These are phyloP conservation scores for Epichloe sibirici DNA, from an alignment of 2,329 filamentous ascomycete genomes.

Conservation along the genomic window DNA sequence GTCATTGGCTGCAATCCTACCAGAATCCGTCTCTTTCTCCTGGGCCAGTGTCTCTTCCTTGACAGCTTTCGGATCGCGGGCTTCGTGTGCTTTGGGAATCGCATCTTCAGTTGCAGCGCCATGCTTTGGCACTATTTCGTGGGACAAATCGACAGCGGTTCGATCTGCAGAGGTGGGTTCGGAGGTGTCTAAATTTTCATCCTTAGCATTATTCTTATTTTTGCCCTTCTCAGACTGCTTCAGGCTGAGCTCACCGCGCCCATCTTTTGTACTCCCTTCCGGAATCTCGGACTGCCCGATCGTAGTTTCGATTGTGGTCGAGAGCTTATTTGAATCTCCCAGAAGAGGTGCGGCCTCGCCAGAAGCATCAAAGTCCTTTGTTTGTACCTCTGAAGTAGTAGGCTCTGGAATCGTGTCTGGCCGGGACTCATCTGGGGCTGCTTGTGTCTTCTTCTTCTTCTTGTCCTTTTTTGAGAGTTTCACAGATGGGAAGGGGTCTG, in stretches of 20 bases:
- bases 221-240: constrained; percentile 21
- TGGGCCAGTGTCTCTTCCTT: constrained; percentile 1
- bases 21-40: constrained; percentile 2
- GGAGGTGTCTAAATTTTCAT: constrained; percentile 17
- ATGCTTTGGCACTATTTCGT: not conserved
- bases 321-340: constrained; percentile 7
- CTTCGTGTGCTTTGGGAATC: not conserved
- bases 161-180: constrained; percentile 11
- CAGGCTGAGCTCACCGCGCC: constrained; percentile 17
- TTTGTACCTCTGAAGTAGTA: not conserved
- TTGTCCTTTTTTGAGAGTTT: constrained; percentile 24
- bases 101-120: not conserved
- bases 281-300: constrained; percentile 4
- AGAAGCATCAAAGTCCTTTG: not conserved
- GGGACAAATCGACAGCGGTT: not conserved
- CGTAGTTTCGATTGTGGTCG: constrained; percentile 4
- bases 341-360: not conserved
- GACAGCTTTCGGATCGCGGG: not conserved
- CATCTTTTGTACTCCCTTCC: constrained; percentile 17
- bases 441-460: constrained; percentile 22
- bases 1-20: constrained; percentile 3
- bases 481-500: constrained; percentile 7
- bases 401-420: constrained; percentile 3
- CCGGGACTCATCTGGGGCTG: constrained; percentile 9
- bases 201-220: constrained; percentile 22